These are phyloP conservation scores for Fusarium agapanthi DNA, from an alignment of 2,329 filamentous ascomycete species.

Conservation along the genomic window DNA sequence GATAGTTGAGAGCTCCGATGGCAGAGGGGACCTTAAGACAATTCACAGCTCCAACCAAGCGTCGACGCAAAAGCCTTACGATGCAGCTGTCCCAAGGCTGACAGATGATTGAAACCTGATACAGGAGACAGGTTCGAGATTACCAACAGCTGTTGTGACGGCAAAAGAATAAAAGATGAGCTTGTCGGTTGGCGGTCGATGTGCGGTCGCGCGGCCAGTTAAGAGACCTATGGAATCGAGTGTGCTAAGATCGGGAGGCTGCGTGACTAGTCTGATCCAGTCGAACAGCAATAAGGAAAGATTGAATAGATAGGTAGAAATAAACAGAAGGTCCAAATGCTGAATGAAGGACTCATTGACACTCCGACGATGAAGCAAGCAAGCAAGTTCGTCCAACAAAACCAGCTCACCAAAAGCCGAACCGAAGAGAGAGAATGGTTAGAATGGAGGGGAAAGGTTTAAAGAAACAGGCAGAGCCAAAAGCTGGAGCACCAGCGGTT, in stretches of 20 bases:
- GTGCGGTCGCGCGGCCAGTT: conserved; percentile 31
- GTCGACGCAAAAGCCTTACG: conserved; percentile 38
- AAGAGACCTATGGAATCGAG: conserved; percentile 14
- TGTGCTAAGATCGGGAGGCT: conserved; percentile 16
- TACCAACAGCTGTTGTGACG: conserved; percentile 13
- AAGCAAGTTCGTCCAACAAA: conserved; percentile 13
- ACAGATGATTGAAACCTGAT: background rate
- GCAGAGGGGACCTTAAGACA: conserved; percentile 12
- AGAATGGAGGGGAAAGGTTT: conserved; percentile 46
- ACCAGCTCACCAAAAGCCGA: conserved; percentile 33
- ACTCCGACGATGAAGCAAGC: conserved; percentile 22
- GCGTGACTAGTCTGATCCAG: conserved; percentile 20
- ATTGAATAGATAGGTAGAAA: conserved; percentile 1
- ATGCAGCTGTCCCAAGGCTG: conserved; percentile 22
- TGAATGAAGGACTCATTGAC: conserved; percentile 16
- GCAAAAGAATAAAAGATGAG: conserved; percentile 1
- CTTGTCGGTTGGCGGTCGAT: conserved; percentile 19
- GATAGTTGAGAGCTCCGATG: conserved; percentile 18
- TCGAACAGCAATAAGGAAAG: background rate
- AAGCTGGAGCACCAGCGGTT: conserved; percentile 40
- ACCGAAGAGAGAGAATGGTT: conserved; percentile 27
- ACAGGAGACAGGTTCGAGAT: background rate
- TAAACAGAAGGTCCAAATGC: background rate
- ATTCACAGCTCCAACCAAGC: conserved; percentile 26
- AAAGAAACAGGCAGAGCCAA: conserved; percentile 42